Conservation (phyloP, 768 basidiomycete species). For the Tylopilus balloui region DNA sequence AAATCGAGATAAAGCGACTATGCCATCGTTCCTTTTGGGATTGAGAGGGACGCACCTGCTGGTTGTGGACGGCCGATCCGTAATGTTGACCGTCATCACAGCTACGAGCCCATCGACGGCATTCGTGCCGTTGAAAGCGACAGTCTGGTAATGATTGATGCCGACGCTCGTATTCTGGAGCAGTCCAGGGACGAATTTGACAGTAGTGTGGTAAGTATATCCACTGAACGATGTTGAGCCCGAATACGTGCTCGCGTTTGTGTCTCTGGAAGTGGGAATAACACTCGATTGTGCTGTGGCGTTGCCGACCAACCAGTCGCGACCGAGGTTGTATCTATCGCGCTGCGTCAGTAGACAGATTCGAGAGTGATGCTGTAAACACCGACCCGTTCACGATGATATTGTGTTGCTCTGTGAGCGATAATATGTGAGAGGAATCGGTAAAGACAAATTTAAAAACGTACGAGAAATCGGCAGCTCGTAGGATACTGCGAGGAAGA, state of each 20-base stretch:
- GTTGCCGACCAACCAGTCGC: slow-evolving; percentile 85
- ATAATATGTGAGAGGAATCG: neutral
- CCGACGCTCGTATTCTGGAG: slow-evolving; percentile 64
- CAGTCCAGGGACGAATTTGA: slow-evolving; percentile 64
- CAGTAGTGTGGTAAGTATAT: slow-evolving; percentile 70
- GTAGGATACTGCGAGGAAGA: slow-evolving; percentile 73
- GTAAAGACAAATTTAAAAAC: slow-evolving; percentile 20
- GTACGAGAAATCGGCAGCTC: slow-evolving; percentile 61
- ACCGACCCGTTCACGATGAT: slow-evolving; percentile 67
- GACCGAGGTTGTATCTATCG: slow-evolving; percentile 69
- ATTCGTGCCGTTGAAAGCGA: slow-evolving; percentile 47
- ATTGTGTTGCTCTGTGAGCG: slow-evolving; percentile 51
- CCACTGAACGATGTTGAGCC: slow-evolving; percentile 60
- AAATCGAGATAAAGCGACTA: neutral
- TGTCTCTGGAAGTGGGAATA: slow-evolving; percentile 23
- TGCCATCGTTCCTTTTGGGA: neutral
- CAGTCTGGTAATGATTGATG: slow-evolving; percentile 63
- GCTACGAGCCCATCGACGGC: slow-evolving; percentile 83
- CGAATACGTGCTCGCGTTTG: slow-evolving; percentile 53
- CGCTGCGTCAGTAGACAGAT: neutral
- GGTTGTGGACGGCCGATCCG: slow-evolving; percentile 30
- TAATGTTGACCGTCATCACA: slow-evolving; percentile 68
- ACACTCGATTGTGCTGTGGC: slow-evolving; percentile 48
- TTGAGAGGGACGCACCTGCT: slow-evolving; percentile 22
- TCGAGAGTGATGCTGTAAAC: neutral